Evolutionary conservation across 768 basidiomycete species (phyloP), one percentile per base, ranked within the genome.

Genomic region (Amanita muscaria): DNA sequence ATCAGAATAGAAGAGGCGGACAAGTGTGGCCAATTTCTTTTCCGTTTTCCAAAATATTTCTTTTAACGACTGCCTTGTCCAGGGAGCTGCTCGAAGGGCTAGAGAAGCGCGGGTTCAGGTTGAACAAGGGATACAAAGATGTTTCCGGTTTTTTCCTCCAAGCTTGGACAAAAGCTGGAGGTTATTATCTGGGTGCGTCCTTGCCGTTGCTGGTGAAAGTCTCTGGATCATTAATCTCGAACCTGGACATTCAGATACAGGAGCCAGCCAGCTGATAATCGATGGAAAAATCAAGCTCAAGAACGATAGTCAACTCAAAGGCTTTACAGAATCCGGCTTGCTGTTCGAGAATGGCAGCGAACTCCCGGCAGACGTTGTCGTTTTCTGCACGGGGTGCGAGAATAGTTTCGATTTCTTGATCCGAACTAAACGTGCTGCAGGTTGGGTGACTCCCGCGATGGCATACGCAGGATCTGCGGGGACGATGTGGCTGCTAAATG

Each of bases 221-320:
- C 12, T 42, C 11, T n/a, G 18, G 9, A 11, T 21, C 12, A n/a
- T 35, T n/a, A n/a, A 36, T n/a, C 16, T n/a, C 14, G 3, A n/a
- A 4, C 22, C 12, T 15, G 27, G 11, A 43, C 10, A n/a, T 18
- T 15, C 40, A 78, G 77, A 79, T 50, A 70, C 73, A 15, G 80
- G 80, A 24, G 76, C 73, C 8, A 73, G 73, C 48, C 71, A 80
- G 57, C 62, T 76, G 50, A 75, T 84, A 53, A 70, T 73, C 35
- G 77, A 82, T 53, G 79, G 80, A 4, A 75, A 78, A 55, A 79
- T 85, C 65, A 82, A 81, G 57, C 59, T 85, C 45, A 84, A 83
- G 63, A 79, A 72, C 59, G 77, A 78, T 44, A 62, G 63, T 38
- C 61, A 65, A 36, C 72, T 83, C 44, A 57, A 67, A 44, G 55